Evolutionary conservation across 441 rosid species (phyloP), one percentile per base, ranked within the genome.

Genomic region (Corymbia calophylla): DNA sequence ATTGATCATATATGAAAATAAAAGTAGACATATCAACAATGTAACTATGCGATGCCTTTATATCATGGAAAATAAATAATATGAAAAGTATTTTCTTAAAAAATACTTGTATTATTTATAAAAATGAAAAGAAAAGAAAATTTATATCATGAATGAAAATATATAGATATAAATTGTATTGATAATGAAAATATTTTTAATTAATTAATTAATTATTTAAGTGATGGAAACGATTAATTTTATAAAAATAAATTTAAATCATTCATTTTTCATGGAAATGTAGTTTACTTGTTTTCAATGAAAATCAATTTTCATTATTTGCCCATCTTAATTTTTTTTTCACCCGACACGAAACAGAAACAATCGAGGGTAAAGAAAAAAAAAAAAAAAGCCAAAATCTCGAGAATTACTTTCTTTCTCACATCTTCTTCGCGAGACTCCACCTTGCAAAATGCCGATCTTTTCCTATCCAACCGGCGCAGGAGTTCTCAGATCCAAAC

Each of bases 61-160:
- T 31, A 31, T 31, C 0, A 5, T 1, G 2, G n/a, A 15, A n/a
- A 64, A 7, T 64, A 2, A 15, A 64, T 64, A 7, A 7, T 31
- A 15, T 66, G 0, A 16, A 66, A 15, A 66, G n/a, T 4, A 12
- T 62, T 62, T 62, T 62, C 4, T 10, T 12, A 29, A 56, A 23
- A 49, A 13, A 5, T 60, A 60, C 19, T 60, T 55, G 2, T 55
- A 55, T 55, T 0, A 6, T 25, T 60, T 5, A 62, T 29, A 3
- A 4, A 66, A n/a, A 15, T 16, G 44, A 39, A 39, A 39, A 39
- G 4, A 39, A 3, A 39, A 39, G 4, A 35, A 35, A 35, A 2
- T 35, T 35, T 35, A 35, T 35, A 35, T 35, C 39, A 35, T 35
- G 39, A 35, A 35, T 35, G 39, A 35, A 35, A 35, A 35, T 35